Conservation (phyloP, 1,139 yeast species). For the Candida smagusa region DNA sequence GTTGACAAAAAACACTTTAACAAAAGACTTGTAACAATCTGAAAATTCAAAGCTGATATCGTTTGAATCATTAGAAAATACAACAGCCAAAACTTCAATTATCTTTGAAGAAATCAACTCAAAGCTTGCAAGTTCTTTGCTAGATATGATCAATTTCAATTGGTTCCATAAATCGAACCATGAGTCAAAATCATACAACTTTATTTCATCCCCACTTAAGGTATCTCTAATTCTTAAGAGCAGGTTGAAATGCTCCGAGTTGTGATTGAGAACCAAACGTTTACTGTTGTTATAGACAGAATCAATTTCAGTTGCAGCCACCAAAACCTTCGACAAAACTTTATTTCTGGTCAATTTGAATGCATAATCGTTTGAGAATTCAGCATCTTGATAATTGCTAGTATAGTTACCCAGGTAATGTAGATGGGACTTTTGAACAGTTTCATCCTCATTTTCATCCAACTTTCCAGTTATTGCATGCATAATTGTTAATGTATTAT, state of each 20-base stretch:
- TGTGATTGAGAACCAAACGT: constrained; percentile 9
- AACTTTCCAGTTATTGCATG: constrained; percentile 7
- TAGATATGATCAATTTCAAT: constrained; percentile 30
- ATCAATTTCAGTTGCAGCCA: constrained; percentile 20
- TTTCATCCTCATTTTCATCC: not conserved
- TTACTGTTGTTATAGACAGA: constrained; percentile 17
- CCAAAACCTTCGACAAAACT: constrained; percentile 18
- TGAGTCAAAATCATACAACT: constrained; percentile 22
- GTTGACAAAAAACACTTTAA: constrained; percentile 39
- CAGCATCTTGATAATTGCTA: constrained; percentile 31
- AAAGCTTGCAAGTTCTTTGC: constrained; percentile 56
- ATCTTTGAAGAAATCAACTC: constrained; percentile 73
- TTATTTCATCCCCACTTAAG: constrained; percentile 11
- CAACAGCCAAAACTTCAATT: constrained; percentile 42
- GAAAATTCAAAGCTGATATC: constrained; percentile 21
- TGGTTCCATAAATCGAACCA: constrained; percentile 50
- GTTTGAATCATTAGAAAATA: constrained; percentile 31
- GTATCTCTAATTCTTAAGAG: constrained; percentile 16
- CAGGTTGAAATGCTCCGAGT: constrained; percentile 17
- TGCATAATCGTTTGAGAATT: constrained; percentile 31
- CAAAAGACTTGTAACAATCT: constrained; percentile 44
- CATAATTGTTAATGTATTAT: constrained; percentile 36
- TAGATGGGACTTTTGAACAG: not conserved
- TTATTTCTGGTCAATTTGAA: constrained; percentile 18
- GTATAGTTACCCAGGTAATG: constrained; percentile 10